phyloP scores from a whole-genome alignment of 2,329 filamentous ascomycete species.

The Colletotrichum abscissum region DNA sequence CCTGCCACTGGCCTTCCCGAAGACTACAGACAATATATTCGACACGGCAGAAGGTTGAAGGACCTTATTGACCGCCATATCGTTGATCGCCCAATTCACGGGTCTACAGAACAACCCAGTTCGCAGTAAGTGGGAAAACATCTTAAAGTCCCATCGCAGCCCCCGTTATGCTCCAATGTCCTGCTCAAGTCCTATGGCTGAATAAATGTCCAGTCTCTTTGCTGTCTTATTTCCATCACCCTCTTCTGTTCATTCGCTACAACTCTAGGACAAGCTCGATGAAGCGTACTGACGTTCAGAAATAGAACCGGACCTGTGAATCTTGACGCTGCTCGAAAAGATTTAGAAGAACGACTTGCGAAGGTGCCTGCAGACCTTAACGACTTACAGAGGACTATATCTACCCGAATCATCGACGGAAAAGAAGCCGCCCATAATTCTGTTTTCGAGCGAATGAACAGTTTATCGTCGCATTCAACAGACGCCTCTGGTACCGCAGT shows the following conservation, averaged over 20 bases:
- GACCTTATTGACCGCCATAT: slow-evolving; percentile 54
- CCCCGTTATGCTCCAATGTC: not conserved
- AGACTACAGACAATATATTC: slow-evolving; percentile 63
- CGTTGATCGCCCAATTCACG: slow-evolving; percentile 30
- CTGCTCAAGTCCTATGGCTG: not conserved
- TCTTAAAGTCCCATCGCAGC: not conserved
- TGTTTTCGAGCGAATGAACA: slow-evolving; percentile 63
- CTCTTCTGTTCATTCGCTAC: not conserved
- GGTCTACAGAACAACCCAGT: not conserved
- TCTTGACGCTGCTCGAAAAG: slow-evolving; percentile 43
- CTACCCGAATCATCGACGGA: slow-evolving; percentile 50
- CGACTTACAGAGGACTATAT: slow-evolving; percentile 52
- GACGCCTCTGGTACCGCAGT: slow-evolving; percentile 45
- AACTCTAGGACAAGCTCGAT: not conserved
- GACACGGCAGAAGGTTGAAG: slow-evolving; percentile 61
- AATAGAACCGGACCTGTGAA: slow-evolving; percentile 42
- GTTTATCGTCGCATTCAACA: slow-evolving; percentile 57
- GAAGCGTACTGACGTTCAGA: not conserved
- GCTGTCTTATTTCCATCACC: not conserved
- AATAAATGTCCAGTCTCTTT: not conserved
- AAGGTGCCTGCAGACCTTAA: slow-evolving; percentile 56
- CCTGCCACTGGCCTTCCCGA: slow-evolving; percentile 54
- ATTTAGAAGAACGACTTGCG: slow-evolving; percentile 50
- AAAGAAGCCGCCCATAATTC: slow-evolving; percentile 51
- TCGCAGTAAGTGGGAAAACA: not conserved